These are phyloP conservation scores for Fusarium udum DNA, from an alignment of 2,329 filamentous ascomycete species.

Conservation along the genomic window DNA sequence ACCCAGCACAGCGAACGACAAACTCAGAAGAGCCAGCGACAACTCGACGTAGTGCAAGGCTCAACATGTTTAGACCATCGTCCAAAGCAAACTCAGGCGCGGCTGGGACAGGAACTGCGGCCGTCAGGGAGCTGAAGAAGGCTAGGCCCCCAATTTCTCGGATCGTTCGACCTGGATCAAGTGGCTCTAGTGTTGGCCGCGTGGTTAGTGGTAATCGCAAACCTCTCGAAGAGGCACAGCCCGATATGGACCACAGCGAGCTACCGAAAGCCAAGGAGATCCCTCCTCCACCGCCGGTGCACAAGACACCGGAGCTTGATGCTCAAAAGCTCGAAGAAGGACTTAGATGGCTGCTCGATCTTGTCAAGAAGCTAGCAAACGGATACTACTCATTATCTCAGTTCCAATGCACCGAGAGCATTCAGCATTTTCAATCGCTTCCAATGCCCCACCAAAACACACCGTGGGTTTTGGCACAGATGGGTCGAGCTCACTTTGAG, in stretches of 20 bases:
- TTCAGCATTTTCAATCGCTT: constrained; percentile 77
- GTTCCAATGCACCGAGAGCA: constrained; percentile 80
- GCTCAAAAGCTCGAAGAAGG: constrained; percentile 76
- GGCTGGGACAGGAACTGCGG: constrained; percentile 65
- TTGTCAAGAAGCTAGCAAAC: constrained; percentile 82
- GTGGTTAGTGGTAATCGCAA: constrained; percentile 93
- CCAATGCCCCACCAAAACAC: constrained; percentile 83
- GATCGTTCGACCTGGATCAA: constrained; percentile 71
- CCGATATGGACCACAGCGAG: constrained; percentile 77
- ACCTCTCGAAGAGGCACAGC: constrained; percentile 70
- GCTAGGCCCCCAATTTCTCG: constrained; percentile 77
- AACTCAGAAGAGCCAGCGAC: constrained; percentile 68
- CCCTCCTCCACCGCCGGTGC: constrained; percentile 48
- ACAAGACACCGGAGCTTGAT: constrained; percentile 61
- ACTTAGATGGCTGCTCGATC: constrained; percentile 78
- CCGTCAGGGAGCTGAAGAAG: constrained; percentile 80
- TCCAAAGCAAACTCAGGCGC: constrained; percentile 70
- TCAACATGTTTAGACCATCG: constrained; percentile 75
- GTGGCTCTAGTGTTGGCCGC: constrained; percentile 78
- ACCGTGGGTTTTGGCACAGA: constrained; percentile 90
- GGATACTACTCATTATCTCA: constrained; percentile 82
- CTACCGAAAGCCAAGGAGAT: constrained; percentile 56
- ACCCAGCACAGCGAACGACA: constrained; percentile 65
- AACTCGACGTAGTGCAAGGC: constrained; percentile 72
- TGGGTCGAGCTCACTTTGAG: constrained; percentile 92